Base-by-base conservation (phyloP, 2,329 filamentous ascomycete species). In the Alternaria brassicicola region DNA sequence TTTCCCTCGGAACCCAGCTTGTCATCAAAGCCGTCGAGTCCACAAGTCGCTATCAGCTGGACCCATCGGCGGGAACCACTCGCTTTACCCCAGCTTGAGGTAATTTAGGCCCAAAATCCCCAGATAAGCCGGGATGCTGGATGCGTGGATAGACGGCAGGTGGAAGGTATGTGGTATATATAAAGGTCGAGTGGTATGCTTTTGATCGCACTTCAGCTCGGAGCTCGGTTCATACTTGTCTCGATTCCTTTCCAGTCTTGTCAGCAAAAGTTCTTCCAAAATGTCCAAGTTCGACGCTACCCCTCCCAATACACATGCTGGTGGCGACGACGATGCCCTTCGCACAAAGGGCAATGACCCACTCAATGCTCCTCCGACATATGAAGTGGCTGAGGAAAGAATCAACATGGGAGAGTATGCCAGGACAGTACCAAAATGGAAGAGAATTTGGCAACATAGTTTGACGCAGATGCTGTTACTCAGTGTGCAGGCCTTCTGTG, bases 381-480 rank as follows among this genome's bases (percentile, higher is more conserved):
- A 66, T 21, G 52, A 62, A 42, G 56, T 69, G 19, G 52, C 61
- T 19, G 67, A 74, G 19, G 69, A 72, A 23, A 72, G 64, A 12
- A 66, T 82, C 48, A 75, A 81, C 51, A 78, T 81, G 70, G 67
- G 67, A 23, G 68, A 69, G 31, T 74, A 74, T 52, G 63, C 61
- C 13, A 59, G 64, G 7, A 68, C 55, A 1, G 70, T 72, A 1
- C 80, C 80, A 1, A 57, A 71, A 4, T 82, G 80, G 80, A 81
- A 80, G 60, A 75, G 79, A 3, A 61, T 82, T 4, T 79, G 78
- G 70, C 78, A 80, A 59, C 78, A 82, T 61, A 82, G 80, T 61
- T 73, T 83, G 62, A 82, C 80, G 5, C 80, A 83, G 67, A 82
- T 83, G 81, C 67, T 82, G 64, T 71, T 82, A 4, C 65, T 83